Evolutionary conservation across 768 basidiomycete species (phyloP).

Genomic region (Mycena olivaceomarginata): DNA sequence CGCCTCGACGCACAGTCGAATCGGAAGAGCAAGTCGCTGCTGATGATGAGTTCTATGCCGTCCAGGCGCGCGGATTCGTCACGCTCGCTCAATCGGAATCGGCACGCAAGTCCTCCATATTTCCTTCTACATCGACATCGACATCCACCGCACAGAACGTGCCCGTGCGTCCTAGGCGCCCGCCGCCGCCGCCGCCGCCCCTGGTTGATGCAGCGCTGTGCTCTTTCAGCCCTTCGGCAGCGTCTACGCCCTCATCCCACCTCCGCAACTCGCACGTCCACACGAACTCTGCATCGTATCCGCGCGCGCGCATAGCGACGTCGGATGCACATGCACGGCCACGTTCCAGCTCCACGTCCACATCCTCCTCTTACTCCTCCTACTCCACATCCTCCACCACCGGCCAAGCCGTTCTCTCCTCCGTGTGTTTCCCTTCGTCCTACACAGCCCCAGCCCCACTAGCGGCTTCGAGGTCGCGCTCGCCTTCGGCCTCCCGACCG

Average conservation of each 20-base stretch:
- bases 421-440: not conserved
- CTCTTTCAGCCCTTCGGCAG: not conserved
- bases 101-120: not conserved
- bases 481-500: not conserved
- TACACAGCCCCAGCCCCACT: not conserved
- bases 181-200: not conserved
- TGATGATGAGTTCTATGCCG: conserved; percentile 16
- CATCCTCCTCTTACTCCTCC: not conserved
- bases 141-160: not conserved
- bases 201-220: not conserved
- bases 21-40: not conserved
- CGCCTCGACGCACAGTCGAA: not conserved
- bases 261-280: not conserved
- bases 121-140: not conserved
- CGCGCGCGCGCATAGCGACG: not conserved
- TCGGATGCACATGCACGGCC: not conserved
- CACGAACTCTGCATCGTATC: not conserved
- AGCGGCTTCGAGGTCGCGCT: not conserved
- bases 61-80: not conserved
- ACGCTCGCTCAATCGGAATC: not conserved
- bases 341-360: not conserved
- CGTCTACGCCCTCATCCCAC: not conserved
- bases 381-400: too few species aligned
- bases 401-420: too few species aligned
- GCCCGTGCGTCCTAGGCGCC: not conserved